Evolutionary conservation across 331 rosid species (phyloP), one percentile per base, ranked within the genome.

Genomic region (Spiraea crenata): DNA sequence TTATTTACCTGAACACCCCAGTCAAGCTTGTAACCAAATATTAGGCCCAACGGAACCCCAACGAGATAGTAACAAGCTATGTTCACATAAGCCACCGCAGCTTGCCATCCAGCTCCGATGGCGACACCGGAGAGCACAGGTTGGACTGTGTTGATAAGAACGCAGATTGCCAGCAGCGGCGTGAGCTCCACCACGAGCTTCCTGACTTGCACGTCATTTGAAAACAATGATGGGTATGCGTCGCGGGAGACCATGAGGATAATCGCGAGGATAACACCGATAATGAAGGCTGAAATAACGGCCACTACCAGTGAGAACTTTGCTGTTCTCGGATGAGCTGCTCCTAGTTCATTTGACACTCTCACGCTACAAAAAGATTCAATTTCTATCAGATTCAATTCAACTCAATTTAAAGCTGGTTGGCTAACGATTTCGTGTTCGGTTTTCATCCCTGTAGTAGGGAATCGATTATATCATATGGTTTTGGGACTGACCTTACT

Each of bases 111-210:
- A 5, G 98, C 98, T 14, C 98, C 95, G 51, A 87, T 71, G 9
- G 95, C 95, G 3, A 90, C 96, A 38, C 96, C 96, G 2, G 96
- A 88, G 20, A 91, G 87, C 73, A 91, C 91, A 0, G 96, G 98
- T 11, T 93, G 98, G 42, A 93, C 54, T 46, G 83, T 87, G 85
- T 90, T 82, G 66, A 90, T 82, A 48, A 90, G 38, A 57, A 93
- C 89, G 85, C 95, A 87, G 2, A 69, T 1, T 9, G 88, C 93
- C 54, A 93, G 75, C 82, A 90, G 31, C 0, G 95, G 92, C 0
- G 97, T 90, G n/a, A 93, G 85, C 20, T 85, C 54, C 70, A n/a
- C 46, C 3, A 89, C 96, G 0, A 85, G 68, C 3, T 60, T 34
- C 58, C 82, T 40, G 11, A 93, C 98, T 0, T 20, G 77, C 3